Percentiles rank a stretch among this genome's conserved stretches.
These are phyloP conservation scores for Hypoxylon rickii DNA, from an alignment of 495 filamentous ascomycete species.

Conservation along the genomic window DNA sequence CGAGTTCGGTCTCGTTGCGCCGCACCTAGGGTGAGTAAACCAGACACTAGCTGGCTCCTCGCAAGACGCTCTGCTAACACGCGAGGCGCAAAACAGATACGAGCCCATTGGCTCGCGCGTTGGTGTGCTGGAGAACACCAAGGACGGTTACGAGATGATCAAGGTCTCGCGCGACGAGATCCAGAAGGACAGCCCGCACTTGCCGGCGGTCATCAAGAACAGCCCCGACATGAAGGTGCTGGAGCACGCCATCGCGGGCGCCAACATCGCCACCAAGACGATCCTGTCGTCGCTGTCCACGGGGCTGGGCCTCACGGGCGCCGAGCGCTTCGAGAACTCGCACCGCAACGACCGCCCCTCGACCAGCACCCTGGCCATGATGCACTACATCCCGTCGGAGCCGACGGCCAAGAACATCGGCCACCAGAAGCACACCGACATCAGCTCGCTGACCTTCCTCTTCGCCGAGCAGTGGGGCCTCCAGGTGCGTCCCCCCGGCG, in stretches of 20 bases:
- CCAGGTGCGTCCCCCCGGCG: slow-evolving; percentile 55
- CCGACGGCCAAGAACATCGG: slow-evolving; percentile 48
- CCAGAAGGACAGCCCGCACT: slow-evolving; percentile 48
- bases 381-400: slow-evolving; percentile 54
- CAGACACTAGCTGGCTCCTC: too few relatives aligned
- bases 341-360: slow-evolving; percentile 57
- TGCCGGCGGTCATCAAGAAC: slow-evolving; percentile 54
- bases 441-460: slow-evolving; percentile 60
- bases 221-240: slow-evolving; percentile 51
- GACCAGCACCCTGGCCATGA: slow-evolving; percentile 51
- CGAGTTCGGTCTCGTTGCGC: slow-evolving; percentile 51
- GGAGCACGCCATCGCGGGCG: slow-evolving; percentile 51
- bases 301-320: slow-evolving; percentile 47
- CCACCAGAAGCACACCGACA: slow-evolving; percentile 64
- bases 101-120: slow-evolving; percentile 56
- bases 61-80: too few relatives aligned
- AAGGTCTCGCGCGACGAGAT: slow-evolving; percentile 56
- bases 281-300: slow-evolving; percentile 56
- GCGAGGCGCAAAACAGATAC: slow-evolving; percentile 41
- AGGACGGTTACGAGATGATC: slow-evolving; percentile 61
- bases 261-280: slow-evolving; percentile 56
- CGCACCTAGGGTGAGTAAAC: slow-evolving; percentile 49
- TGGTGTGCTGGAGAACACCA: slow-evolving; percentile 53
- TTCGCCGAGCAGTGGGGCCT: slow-evolving; percentile 62
- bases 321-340: slow-evolving; percentile 54